Evolutionary conservation across 2,329 filamentous ascomycete genomes (phyloP).

Genomic region (Apiospora arundinis): DNA sequence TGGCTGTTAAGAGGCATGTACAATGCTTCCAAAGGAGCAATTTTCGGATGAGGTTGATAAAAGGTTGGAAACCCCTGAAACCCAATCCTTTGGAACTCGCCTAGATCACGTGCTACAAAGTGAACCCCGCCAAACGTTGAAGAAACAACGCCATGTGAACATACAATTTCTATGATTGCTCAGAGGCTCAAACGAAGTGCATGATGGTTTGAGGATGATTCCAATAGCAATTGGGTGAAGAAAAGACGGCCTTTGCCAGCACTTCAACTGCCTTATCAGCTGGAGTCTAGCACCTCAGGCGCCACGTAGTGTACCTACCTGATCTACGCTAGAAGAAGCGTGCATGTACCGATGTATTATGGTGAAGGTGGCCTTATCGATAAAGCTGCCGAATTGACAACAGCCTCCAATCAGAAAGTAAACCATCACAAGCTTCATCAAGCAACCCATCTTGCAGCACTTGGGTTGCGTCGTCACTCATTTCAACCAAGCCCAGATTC

Average conservation of each 20-base stretch:
- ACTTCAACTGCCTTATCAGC: neutral
- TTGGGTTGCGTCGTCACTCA: neutral
- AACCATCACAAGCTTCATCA: neutral
- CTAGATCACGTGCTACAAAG: neutral
- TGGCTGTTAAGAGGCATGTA: neutral
- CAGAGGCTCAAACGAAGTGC: neutral
- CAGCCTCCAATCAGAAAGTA: neutral
- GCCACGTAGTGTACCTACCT: too few relatives aligned
- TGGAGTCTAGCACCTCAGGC: neutral
- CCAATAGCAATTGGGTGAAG: neutral
- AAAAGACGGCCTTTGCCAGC: too few relatives aligned
- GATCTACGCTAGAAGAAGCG: neutral
- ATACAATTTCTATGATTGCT: too few relatives aligned
- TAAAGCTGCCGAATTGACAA: neutral
- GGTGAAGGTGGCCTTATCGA: slow-evolving; percentile 4
- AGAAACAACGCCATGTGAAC: neutral
- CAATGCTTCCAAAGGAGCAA: neutral
- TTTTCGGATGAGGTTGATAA: neutral
- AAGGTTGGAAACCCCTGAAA: slow-evolving; percentile 14
- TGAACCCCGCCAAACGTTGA: neutral
- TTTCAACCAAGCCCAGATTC: neutral
- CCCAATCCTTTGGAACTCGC: neutral
- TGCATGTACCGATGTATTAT: neutral
- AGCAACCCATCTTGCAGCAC: neutral
- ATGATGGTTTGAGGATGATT: neutral